Evolutionary conservation across 2,329 filamentous ascomycete species (phyloP), one percentile per base, ranked within the genome.

Genomic region (Trichoderma harzianum): DNA sequence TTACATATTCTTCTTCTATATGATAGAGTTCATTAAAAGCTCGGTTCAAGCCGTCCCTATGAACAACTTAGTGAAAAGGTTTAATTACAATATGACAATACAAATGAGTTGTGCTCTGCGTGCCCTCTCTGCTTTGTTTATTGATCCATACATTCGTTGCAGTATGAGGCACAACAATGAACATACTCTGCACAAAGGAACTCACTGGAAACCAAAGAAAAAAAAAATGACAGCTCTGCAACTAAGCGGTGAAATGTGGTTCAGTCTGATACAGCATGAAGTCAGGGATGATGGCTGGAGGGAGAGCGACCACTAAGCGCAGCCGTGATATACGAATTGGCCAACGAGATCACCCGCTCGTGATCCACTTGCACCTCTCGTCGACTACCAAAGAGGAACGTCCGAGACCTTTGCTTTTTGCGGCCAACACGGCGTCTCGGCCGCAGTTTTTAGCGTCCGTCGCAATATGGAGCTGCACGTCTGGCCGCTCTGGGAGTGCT

Each of bases 291-390:
- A 61, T 47, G 39, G 21, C 10, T 10, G 28, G 43, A 47, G 63
- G 24, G 11, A 32, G 26, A 47, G 28, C 16, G 3, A 60, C 30
- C 28, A 32, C 14, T 55, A 55, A 47, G n/a, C 26, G 63, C 53
- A 34, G 30, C 26, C n/a, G 12, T 36, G 30, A 67, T 69, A 62
- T 62, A 69, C 66, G 66, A 69, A 34, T 69, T 47, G 66, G 30
- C 66, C 66, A 69, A 69, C 66, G 66, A 53, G 21, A 53, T 14
- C 57, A 28, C 39, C 8, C 26, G 24, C 16, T 39, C 14, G 24
- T 21, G 66, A 60, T 69, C 66, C 66, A 69, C 66, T 18, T n/a
- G 10, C n/a, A 60, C 26, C 34, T 69, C 36, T 32, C n/a, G 18
- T 34, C 14, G 28, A 36, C 36, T 43, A 34, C 55, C 21, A 24